phyloP scores from a whole-genome alignment of 2,329 filamentous ascomycete genomes.

The Lizonia empirigonia region DNA sequence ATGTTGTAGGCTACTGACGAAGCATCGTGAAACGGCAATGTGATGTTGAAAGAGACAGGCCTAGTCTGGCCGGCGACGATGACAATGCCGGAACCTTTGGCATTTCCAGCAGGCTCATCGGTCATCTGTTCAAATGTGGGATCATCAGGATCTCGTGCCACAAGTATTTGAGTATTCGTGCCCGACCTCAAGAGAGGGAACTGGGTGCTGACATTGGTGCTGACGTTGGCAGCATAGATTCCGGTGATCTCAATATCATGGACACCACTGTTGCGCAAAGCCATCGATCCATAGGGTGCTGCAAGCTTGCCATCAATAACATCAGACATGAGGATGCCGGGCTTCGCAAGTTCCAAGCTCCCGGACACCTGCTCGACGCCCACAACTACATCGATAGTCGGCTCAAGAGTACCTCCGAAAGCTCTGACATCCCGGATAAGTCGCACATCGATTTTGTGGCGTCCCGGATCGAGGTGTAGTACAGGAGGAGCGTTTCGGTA shows the following conservation, averaged over 20 bases:
- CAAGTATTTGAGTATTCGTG: slow-evolving; percentile 17
- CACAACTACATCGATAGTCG: slow-evolving; percentile 51
- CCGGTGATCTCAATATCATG: slow-evolving; percentile 44
- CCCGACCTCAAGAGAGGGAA: slow-evolving; percentile 14
- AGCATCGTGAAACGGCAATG: slow-evolving; percentile 25
- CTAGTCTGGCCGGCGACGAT: slow-evolving; percentile 50
- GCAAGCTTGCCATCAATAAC: slow-evolving; percentile 56
- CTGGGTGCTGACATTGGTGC: slow-evolving; percentile 23
- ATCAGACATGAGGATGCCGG: slow-evolving; percentile 57
- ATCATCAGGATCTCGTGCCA: slow-evolving; percentile 16
- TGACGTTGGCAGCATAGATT: slow-evolving; percentile 34
- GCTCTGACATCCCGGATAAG: slow-evolving; percentile 62
- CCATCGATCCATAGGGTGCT: slow-evolving; percentile 56
- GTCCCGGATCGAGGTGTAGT: slow-evolving; percentile 56
- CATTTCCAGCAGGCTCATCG: background rate
- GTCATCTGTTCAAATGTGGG: slow-evolving; percentile 15
- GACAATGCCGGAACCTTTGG: slow-evolving; percentile 14
- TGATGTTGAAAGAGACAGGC: slow-evolving; percentile 48
- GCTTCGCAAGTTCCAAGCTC: slow-evolving; percentile 40
- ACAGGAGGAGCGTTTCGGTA: slow-evolving; percentile 58
- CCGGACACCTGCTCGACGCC: slow-evolving; percentile 29
- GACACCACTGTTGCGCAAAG: slow-evolving; percentile 54
- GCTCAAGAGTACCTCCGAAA: slow-evolving; percentile 58
- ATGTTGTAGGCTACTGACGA: slow-evolving; percentile 36
- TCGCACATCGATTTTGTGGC: slow-evolving; percentile 59